Evolutionary conservation across 2,329 filamentous ascomycete genomes (phyloP), one percentile per base, ranked within the genome.

Genomic region (Scedosporium minutisporum): DNA sequence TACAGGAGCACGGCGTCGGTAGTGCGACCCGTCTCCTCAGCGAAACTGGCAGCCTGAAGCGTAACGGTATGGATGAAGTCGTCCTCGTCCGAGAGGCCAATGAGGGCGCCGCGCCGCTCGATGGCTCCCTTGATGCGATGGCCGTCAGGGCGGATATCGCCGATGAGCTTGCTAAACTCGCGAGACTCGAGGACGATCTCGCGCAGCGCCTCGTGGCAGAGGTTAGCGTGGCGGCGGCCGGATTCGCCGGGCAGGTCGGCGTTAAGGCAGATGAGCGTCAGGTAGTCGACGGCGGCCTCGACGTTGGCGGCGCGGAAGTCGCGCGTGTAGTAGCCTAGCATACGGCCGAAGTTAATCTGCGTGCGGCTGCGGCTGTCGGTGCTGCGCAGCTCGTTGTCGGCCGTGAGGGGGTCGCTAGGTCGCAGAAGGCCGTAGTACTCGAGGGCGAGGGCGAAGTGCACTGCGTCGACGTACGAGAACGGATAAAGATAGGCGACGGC

Each of bases 141-240:
- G 23, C 95, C 95, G 71, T 97, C 91, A 1, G 86, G 85, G 64
- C 87, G 85, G 68, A 99, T 92, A 72, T 99, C 96, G 61, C 96
- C 95, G 58, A 99, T 86, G 14, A 99, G 80, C 70, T 91, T 90
- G 70, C 93, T 93, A 74, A 97, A 99, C 71, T 99, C 95, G 67
- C 93, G 87, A 21, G 93, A 96, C 76, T 99, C 95, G n/a, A 99
- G 82, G 27, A 97, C 92, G 63, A 97, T 86, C 74, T 97, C 95
- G 42, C 93, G 90, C 63, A 99, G 80, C 6, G 92, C 93, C 74
- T 96, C 91, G 74, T 97, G 91, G 75, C 93, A 97, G 44, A 97
- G 84, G 58, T 84, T 85, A 61, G 87, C 84, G 71, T 96, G 93
- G 53, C 88, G 87, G 65, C 84, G 86, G 63, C 91, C 92, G 5